Evolutionary conservation across 768 basidiomycete species (phyloP), one percentile per base, ranked within the genome.

Genomic region (Russula vinacea): DNA sequence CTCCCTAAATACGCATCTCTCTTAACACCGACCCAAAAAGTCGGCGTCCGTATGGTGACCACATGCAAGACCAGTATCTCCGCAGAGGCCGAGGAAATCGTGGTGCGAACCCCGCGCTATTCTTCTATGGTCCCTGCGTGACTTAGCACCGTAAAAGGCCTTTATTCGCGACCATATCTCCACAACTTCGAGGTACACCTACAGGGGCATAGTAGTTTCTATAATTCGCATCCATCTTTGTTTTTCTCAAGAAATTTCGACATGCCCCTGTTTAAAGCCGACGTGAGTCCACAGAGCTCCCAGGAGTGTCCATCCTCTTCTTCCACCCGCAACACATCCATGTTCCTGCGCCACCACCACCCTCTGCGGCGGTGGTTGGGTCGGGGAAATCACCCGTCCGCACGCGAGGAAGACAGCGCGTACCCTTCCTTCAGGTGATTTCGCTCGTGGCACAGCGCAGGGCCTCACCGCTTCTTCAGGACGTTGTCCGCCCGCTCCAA

Each of bases 131-230:
- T 42, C 13, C 24, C 11, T 5, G 6, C 35, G n/a, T 16, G 55
- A 1, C 24, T 62, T 17, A 7, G 11, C 24, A 40, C 22, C 2
- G 11, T 22, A 22, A 47, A 57, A 87, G 86, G 74, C 77, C 56
- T 85, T 84, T 56, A 76, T 84, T 58, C 76, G 74, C 37, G 75
- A 80, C 17, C 77, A 76, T 62, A 65, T 86, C 7, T 77, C 79
- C 42, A 77, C 22, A 80, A 78, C 51, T 84, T 80, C 66, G 81
- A 84, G 62, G 66, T 83, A 19, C 69, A 78, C 35, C 69, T n/a
- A 78, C 77, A 0, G 86, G 85, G 11, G 78, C 77, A 73, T 84
- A 86, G 87, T 88, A 71, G 87, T 73, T 35, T 16, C 40, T 44
- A 44, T 35, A 32, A 40, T 26, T 39, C 11, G 2, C 33, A 47